Percentiles rank a stretch among this genome's conserved stretches.
Evolutionary conservation across 192 early-diverging fungal genomes (phyloP).

Genomic region (Geranomyces variabilis): DNA sequence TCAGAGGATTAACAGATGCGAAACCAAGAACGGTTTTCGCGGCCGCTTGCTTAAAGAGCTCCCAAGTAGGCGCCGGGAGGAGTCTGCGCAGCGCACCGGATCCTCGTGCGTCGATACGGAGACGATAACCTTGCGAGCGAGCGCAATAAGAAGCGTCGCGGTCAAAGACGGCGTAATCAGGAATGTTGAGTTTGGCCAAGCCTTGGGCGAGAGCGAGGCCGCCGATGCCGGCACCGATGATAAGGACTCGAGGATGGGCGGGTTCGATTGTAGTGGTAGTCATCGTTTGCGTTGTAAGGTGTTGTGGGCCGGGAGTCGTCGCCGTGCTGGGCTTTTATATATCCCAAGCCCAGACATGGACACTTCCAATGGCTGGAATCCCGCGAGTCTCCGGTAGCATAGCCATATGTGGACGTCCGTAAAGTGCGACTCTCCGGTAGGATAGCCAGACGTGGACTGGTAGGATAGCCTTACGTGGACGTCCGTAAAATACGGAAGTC

Average conservation of each 20-base stretch:
- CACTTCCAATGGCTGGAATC: too few species aligned
- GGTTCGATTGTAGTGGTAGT: neutral
- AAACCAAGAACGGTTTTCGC: neutral
- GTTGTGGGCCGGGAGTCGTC: neutral
- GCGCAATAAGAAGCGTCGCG: slow-evolving; percentile 33
- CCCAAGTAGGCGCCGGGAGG: neutral
- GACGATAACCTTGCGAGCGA: slow-evolving; percentile 40
- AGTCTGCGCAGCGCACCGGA: neutral
- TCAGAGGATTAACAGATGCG: neutral
- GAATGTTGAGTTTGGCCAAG: slow-evolving; percentile 31
- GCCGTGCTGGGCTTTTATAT: neutral
- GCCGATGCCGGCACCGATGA: slow-evolving; percentile 39
- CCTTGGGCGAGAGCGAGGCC: slow-evolving; percentile 44
- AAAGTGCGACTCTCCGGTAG: too few species aligned
- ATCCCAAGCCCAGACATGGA: neutral
- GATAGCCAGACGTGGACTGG: too few species aligned
- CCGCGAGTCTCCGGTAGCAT: too few species aligned
- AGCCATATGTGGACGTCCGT: too few species aligned
- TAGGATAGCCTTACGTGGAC: too few species aligned
- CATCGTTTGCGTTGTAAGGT: neutral
- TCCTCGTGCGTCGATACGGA: slow-evolving; percentile 11
- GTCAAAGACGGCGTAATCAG: slow-evolving; percentile 35
- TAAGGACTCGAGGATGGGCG: slow-evolving; percentile 25
- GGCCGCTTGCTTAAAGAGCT: neutral
- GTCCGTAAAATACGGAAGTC: too few species aligned